These are phyloP conservation scores for Penicillium nordicum DNA, from an alignment of 2,329 filamentous ascomycete genomes.

Conservation along the genomic window DNA sequence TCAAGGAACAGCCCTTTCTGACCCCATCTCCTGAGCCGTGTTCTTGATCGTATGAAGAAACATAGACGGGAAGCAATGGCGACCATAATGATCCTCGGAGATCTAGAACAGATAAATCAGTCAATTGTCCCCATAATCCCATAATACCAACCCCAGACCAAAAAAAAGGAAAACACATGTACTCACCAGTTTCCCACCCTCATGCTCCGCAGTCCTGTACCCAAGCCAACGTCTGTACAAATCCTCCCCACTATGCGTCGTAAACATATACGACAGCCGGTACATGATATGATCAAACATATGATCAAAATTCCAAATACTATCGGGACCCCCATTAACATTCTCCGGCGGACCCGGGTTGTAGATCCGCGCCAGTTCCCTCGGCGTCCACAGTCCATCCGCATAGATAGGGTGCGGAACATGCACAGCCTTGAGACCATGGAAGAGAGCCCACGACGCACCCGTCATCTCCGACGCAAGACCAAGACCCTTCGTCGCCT, in stretches of 20 bases:
- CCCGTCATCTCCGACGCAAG: conserved; percentile 77
- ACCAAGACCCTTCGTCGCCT: conserved; percentile 64
- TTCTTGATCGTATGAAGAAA: conserved; percentile 28
- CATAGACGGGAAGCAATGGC: conserved; percentile 27
- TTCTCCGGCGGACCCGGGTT: conserved; percentile 53
- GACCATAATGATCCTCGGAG: conserved; percentile 15
- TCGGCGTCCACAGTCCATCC: conserved; percentile 54
- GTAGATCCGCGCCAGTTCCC: conserved; percentile 54
- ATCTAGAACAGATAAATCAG: conserved; percentile 8
- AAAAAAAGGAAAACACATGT: neutral
- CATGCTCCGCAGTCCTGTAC: conserved; percentile 16
- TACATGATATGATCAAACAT: conserved; percentile 30
- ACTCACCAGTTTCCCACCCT: conserved; percentile 20
- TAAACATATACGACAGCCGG: conserved; percentile 29
- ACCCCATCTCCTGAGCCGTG: conserved; percentile 14
- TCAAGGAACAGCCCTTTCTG: conserved; percentile 21
- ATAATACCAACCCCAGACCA: neutral
- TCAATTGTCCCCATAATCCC: neutral
- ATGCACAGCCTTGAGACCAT: conserved; percentile 73
- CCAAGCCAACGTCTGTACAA: conserved; percentile 57
- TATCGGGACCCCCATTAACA: conserved; percentile 45
- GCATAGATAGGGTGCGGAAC: conserved; percentile 57
- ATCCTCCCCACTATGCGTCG: conserved; percentile 43
- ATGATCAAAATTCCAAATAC: conserved; percentile 36
- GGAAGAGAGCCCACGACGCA: conserved; percentile 66